These are phyloP conservation scores for Hypoxylon perforatum DNA, from an alignment of 495 filamentous ascomycete genomes.

Conservation along the genomic window DNA sequence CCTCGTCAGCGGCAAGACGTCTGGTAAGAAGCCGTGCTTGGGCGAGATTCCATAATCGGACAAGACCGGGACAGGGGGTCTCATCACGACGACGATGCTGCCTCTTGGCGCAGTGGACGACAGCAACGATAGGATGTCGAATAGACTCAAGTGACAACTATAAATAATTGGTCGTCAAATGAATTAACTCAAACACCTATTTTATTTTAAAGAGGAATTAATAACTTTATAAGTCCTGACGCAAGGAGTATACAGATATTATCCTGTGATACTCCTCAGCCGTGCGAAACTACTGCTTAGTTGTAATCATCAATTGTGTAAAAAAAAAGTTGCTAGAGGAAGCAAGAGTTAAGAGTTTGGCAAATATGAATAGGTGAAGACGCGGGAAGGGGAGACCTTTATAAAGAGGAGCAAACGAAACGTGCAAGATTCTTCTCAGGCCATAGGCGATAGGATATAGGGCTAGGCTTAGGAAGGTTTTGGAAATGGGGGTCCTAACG, in stretches of 20 bases:
- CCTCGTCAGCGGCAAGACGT: slow-evolving; percentile 78
- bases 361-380: slow-evolving; percentile 3
- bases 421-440: slow-evolving; percentile 2
- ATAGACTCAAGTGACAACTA: slow-evolving; percentile 1
- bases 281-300: slow-evolving; percentile 56
- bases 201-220: slow-evolving; percentile 15
- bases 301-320: slow-evolving; percentile 46
- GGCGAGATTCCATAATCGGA: slow-evolving; percentile 90
- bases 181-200: slow-evolving; percentile 16
- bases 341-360: slow-evolving; percentile 5
- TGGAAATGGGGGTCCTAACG: slow-evolving; percentile 5
- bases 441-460: not conserved
- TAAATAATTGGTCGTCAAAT: not conserved
- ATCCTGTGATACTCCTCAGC: slow-evolving; percentile 71
- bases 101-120: not conserved
- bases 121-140: not conserved
- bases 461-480: slow-evolving; percentile 18
- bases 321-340: slow-evolving; percentile 13
- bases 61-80: slow-evolving; percentile 80
- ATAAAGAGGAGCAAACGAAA: slow-evolving; percentile 21
- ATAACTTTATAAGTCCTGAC: slow-evolving; percentile 60
- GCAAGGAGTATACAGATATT: slow-evolving; percentile 70
- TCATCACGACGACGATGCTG: slow-evolving; percentile 66
- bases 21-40: slow-evolving; percentile 87
- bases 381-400: slow-evolving; percentile 2